Conservation (phyloP, 441 rosid genomes). For the Populus hybrid region DNA sequence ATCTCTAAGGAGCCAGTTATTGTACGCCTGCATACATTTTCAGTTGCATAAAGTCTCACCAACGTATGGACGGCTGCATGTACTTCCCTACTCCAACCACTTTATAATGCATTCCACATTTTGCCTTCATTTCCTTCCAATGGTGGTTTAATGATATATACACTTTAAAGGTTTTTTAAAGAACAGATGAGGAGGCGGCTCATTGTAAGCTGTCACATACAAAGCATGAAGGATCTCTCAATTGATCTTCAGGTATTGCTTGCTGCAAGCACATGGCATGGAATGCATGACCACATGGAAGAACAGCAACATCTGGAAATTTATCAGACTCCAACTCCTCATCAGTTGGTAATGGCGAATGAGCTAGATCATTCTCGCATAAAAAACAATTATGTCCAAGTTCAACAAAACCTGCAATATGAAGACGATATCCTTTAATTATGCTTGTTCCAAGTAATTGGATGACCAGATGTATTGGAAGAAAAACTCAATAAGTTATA, state of each 20-base stretch:
- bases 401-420: constrained; percentile 14
- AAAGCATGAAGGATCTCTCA: constrained; percentile 25
- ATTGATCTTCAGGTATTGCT: not conserved
- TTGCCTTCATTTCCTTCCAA: not conserved
- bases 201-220: constrained; percentile 12
- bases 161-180: not conserved
- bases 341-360: not conserved
- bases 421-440: not conserved
- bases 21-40: not conserved
- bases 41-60: not conserved
- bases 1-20: not conserved
- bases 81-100: not conserved
- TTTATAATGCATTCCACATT: not conserved
- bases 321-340: not conserved
- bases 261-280: constrained; percentile 22
- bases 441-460: not conserved
- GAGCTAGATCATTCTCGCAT: constrained; percentile 25
- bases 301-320: constrained; percentile 26
- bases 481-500: not conserved
- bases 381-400: constrained; percentile 11
- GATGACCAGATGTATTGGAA: not conserved
- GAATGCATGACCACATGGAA: constrained; percentile 35
- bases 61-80: not conserved
- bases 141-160: not conserved
- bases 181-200: not conserved